A percentile compares a stretch with the other conserved stretches of the same genome.
Evolutionary conservation across 2,329 filamentous ascomycete species (phyloP).

Genomic region (Anisogramma anomala): DNA sequence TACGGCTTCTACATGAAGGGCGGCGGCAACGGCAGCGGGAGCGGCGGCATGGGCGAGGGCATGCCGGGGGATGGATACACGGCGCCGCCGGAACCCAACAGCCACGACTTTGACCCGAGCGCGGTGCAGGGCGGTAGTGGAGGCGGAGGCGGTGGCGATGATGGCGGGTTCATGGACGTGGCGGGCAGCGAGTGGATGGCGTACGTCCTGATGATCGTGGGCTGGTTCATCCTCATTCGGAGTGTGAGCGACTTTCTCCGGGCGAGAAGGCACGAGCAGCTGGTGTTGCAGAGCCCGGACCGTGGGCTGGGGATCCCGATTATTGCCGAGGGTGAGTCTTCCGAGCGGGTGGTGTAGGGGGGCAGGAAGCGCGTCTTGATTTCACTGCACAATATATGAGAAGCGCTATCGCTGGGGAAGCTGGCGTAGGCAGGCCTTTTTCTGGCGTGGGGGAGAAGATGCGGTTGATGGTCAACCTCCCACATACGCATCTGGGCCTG

Average conservation of each 20-base stretch:
- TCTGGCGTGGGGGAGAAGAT: no score
- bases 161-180: slow-evolving; percentile 44
- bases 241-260: slow-evolving; percentile 84
- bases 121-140: slow-evolving; percentile 37
- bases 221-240: slow-evolving; percentile 95
- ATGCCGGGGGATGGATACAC: slow-evolving; percentile 35
- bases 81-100: slow-evolving; percentile 75
- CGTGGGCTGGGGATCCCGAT: slow-evolving; percentile 74
- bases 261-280: slow-evolving; percentile 79
- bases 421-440: no score
- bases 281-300: slow-evolving; percentile 87
- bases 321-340: slow-evolving; percentile 72
- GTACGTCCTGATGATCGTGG: slow-evolving; percentile 89
- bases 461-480: no score
- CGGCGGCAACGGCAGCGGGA: slow-evolving; percentile 22
- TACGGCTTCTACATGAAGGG: slow-evolving; percentile 94
- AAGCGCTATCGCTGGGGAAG: no score
- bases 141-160: slow-evolving; percentile 24
- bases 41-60: slow-evolving; percentile 28
- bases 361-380: background rate
- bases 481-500: no score
- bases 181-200: slow-evolving; percentile 76
- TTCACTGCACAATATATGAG: no score
- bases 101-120: slow-evolving; percentile 73
- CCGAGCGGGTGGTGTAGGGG: slow-evolving; percentile 60